Percentiles rank a stretch among this genome's conserved stretches.
Evolutionary conservation across 2,329 filamentous ascomycete species (phyloP).

Genomic region (Penicillium concentricum): DNA sequence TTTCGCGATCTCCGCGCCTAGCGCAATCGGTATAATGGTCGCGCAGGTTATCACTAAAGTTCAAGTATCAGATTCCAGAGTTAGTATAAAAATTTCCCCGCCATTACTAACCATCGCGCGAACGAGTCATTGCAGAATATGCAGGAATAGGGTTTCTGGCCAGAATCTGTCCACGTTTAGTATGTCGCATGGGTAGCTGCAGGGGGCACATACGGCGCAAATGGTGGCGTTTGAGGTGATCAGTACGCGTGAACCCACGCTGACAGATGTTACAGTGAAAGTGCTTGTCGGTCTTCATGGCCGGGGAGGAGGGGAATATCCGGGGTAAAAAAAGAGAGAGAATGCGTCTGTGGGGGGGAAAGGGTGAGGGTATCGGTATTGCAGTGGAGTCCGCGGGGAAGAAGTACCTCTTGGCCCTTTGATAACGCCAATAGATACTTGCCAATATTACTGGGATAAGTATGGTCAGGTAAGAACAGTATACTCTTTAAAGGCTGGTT

Average conservation of each 20-base stretch:
- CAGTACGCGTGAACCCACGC: constrained; percentile 48
- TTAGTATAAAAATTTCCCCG: no score
- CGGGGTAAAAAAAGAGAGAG: constrained; percentile 21
- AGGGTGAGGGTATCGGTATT: constrained; percentile 12
- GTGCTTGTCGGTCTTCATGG: constrained; percentile 43
- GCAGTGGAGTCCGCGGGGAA: not conserved
- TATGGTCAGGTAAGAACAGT: no score
- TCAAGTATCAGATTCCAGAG: not conserved
- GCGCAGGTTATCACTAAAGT: constrained; percentile 46
- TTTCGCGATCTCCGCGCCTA: constrained; percentile 42
- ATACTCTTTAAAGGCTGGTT: no score
- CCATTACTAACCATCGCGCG: constrained; percentile 43
- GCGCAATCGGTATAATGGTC: constrained; percentile 47
- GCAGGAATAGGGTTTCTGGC: constrained; percentile 49
- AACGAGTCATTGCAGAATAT: constrained; percentile 48
- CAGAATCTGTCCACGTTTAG: constrained; percentile 40
- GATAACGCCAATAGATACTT: not conserved
- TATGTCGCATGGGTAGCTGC: constrained; percentile 7
- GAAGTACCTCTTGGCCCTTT: not conserved
- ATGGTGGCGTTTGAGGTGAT: constrained; percentile 50
- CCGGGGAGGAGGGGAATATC: constrained; percentile 27
- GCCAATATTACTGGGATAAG: not conserved
- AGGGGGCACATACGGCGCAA: constrained; percentile 41
- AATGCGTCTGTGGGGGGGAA: constrained; percentile 1
- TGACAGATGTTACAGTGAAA: constrained; percentile 47